A percentile compares a stretch with the other conserved stretches of the same genome.
Conservation (phyloP, 2,329 filamentous ascomycete species). For the Aspergillus udagawae region DNA sequence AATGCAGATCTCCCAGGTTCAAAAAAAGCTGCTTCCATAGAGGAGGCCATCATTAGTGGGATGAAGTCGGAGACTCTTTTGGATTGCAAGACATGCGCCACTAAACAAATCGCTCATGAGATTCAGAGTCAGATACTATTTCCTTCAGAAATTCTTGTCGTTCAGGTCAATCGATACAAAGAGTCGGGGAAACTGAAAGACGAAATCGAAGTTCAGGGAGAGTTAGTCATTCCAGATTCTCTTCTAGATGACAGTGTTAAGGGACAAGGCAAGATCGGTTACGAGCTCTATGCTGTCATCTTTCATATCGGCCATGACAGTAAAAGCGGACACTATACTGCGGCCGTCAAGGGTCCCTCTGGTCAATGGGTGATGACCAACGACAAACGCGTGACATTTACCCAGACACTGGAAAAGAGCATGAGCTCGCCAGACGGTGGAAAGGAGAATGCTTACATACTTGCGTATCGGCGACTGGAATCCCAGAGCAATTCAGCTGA, state of each 20-base stretch:
- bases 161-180: conserved; percentile 16
- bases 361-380: conserved; percentile 16
- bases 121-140: conserved; percentile 4
- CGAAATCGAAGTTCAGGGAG: conserved; percentile 2
- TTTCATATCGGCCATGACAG: conserved; percentile 13
- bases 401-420: neutral
- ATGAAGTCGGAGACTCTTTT: neutral
- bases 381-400: conserved; percentile 3
- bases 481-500: neutral
- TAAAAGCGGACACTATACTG: conserved; percentile 19
- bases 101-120: neutral
- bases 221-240: conserved; percentile 4
- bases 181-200: neutral
- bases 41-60: neutral
- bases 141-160: conserved; percentile 19
- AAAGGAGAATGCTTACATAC: conserved; percentile 10
- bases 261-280: conserved; percentile 10
- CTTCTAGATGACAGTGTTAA: conserved; percentile 2
- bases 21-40: neutral
- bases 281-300: conserved; percentile 24
- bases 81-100: conserved; percentile 7
- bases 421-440: neutral
- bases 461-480: conserved; percentile 20
- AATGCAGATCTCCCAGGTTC: neutral
- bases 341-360: conserved; percentile 16